Base-by-base conservation (phyloP, 2,329 filamentous ascomycete genomes). In the Phialophora chinensis region DNA sequence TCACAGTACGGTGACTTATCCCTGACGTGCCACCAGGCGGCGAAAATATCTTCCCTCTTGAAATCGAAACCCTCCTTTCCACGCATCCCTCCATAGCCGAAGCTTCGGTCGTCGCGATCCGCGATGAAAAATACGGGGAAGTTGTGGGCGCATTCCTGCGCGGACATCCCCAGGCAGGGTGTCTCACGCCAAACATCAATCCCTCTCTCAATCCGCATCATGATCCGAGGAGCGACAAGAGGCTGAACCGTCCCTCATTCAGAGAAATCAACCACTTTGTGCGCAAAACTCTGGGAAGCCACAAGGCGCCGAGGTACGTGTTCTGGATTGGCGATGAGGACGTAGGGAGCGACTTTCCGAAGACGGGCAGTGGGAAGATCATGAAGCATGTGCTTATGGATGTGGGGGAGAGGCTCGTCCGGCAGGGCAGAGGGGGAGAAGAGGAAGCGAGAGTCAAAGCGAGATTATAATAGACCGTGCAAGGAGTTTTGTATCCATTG, bases 41-140 rank as follows among this genome's bases (percentile, higher is more conserved):
- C 31, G 94, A 98, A 77, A 98, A 98, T 76, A 97, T 97, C 63
- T 91, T 96, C 77, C 95, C 94, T 0, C 83, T 96, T 7, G 94
- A 98, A 77, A 85, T 98, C 2, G 95, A 98, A 77, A 93, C 96
- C 75, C 93, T 88, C 70, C 83, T 98, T 4, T 87, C 96, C 68
- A 86, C 84, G 1, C 90, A 92, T 75, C 83, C 87, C 0, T 79
- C 82, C 2, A 83, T 92, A 29, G 76, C 82, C 1, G 81, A 86
- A 20, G 89, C 90, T 14, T 84, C 90, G 56, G 90, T 92, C 1
- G 86, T 91, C 44, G 90, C 88, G 1, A 81, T 92, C 35, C 86
- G 88, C 64, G 86, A 91, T 73, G 80, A 82, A 17, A 87, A 88
- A 73, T 91, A 91, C 72, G 90, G 90, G 58, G 90, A 92, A 74